Evolutionary conservation across 1,284 basidiomycete genomes (phyloP).

Genomic region (Trametes versicolor): DNA sequence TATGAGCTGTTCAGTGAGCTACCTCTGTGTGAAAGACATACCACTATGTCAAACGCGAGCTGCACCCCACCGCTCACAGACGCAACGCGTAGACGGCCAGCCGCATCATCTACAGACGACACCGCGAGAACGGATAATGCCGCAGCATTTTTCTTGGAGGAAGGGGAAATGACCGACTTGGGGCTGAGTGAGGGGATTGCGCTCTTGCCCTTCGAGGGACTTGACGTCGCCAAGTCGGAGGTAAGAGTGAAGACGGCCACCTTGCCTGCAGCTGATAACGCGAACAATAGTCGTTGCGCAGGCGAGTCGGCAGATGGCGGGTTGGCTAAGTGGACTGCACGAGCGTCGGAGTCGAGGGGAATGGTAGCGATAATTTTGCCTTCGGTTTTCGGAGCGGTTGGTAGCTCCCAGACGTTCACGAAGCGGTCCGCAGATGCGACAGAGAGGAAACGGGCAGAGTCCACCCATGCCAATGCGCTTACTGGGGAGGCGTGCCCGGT

Average conservation of each 20-base stretch:
- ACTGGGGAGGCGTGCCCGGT: constrained; percentile 76
- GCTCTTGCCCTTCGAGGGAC: constrained; percentile 50
- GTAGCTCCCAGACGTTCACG: constrained; percentile 72
- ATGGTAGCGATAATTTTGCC: constrained; percentile 71
- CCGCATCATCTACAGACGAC: constrained; percentile 53
- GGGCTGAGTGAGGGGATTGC: constrained; percentile 62
- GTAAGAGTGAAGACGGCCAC: constrained; percentile 72
- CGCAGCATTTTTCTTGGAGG: constrained; percentile 51
- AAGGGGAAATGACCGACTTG: constrained; percentile 56
- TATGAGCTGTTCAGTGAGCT: background rate
- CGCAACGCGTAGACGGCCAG: constrained; percentile 64
- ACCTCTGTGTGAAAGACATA: constrained; percentile 49
- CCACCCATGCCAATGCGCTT: constrained; percentile 61
- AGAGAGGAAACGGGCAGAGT: constrained; percentile 67
- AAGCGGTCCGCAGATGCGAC: constrained; percentile 81
- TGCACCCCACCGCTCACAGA: constrained; percentile 70
- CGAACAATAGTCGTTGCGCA: constrained; percentile 57
- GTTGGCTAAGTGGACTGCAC: constrained; percentile 58
- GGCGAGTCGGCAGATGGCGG: constrained; percentile 37
- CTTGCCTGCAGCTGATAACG: constrained; percentile 74
- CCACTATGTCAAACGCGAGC: constrained; percentile 75
- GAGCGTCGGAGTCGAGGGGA: constrained; percentile 74
- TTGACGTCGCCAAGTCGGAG: constrained; percentile 53
- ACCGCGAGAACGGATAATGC: constrained; percentile 58
- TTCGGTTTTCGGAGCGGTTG: constrained; percentile 48